phyloP scores from a whole-genome alignment of 2,329 filamentous ascomycete species.

The Didymella exigua region DNA sequence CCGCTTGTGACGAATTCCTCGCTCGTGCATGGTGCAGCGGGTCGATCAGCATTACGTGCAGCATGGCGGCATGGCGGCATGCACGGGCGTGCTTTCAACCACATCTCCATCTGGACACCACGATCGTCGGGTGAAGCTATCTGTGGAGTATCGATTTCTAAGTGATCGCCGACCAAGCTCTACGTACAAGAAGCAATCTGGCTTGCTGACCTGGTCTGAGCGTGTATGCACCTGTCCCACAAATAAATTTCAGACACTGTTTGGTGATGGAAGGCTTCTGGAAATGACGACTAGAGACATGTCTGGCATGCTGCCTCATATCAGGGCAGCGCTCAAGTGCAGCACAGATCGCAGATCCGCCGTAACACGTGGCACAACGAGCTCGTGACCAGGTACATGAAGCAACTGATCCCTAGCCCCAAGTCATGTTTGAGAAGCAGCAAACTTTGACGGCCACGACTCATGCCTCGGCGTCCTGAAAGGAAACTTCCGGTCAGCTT shows the following conservation, averaged over 20 bases:
- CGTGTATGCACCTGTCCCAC: slow-evolving; percentile 7
- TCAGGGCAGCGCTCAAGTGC: background rate
- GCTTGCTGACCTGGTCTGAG: background rate
- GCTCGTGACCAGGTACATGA: slow-evolving; percentile 2
- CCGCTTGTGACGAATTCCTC: slow-evolving; percentile 13
- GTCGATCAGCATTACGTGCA: slow-evolving; percentile 26
- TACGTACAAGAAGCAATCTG: background rate
- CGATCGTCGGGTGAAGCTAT: background rate
- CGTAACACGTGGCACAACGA: background rate
- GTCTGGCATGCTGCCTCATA: background rate
- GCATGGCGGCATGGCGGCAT: slow-evolving; percentile 19
- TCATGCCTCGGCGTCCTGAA: slow-evolving; percentile 5
- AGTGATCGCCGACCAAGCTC: slow-evolving; percentile 9
- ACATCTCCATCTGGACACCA: background rate
- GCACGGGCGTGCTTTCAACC: slow-evolving; percentile 13
- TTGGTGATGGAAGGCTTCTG: slow-evolving; percentile 4
- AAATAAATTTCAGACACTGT: slow-evolving; percentile 3
- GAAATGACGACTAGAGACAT: slow-evolving; percentile 5
- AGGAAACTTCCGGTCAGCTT: background rate
- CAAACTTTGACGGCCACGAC: slow-evolving; percentile 16
- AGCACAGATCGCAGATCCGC: slow-evolving; percentile 3
- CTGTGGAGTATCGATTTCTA: slow-evolving; percentile 4
- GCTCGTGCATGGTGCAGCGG: slow-evolving; percentile 27
- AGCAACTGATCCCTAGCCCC: slow-evolving; percentile 1
- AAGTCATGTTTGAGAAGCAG: slow-evolving; percentile 11